Conservation (phyloP, 257 asterid species). For the Solanum pennellii region DNA sequence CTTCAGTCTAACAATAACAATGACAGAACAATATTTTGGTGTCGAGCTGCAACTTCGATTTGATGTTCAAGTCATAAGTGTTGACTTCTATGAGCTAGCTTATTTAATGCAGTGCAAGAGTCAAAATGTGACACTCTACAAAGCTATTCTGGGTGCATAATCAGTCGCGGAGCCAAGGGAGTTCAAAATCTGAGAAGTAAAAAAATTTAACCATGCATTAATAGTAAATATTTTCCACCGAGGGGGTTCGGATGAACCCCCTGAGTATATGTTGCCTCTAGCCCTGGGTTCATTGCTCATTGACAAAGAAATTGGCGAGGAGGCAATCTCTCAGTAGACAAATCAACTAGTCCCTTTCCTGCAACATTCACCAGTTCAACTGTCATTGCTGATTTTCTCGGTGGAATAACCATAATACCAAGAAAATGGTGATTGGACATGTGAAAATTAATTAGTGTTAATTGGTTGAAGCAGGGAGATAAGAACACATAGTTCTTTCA, state of each 20-base stretch:
- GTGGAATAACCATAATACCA: not conserved
- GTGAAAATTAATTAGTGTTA: not conserved
- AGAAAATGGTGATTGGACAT: not conserved
- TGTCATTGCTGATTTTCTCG: not conserved
- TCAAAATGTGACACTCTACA: not conserved
- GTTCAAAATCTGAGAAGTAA: too few species aligned
- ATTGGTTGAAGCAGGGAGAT: too few species aligned
- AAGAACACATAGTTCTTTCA: too few species aligned
- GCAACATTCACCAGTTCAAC: not conserved
- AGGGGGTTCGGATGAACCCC: too few species aligned
- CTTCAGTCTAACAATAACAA: not conserved
- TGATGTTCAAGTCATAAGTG: not conserved
- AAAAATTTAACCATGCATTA: too few species aligned
- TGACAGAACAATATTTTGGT: not conserved
- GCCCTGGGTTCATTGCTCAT: not conserved
- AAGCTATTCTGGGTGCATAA: not conserved
- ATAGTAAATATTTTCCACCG: too few species aligned
- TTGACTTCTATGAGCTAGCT: not conserved
- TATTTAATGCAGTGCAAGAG: not conserved
- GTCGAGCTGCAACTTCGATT: not conserved
- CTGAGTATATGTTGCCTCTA: too few species aligned
- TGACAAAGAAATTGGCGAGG: not conserved
- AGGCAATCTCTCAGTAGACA: not conserved
- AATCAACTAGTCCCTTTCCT: not conserved
- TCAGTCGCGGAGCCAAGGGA: too few species aligned